phyloP scores from a whole-genome alignment of 2,329 filamentous ascomycete species.

The Cladosporium cucumerinum region DNA sequence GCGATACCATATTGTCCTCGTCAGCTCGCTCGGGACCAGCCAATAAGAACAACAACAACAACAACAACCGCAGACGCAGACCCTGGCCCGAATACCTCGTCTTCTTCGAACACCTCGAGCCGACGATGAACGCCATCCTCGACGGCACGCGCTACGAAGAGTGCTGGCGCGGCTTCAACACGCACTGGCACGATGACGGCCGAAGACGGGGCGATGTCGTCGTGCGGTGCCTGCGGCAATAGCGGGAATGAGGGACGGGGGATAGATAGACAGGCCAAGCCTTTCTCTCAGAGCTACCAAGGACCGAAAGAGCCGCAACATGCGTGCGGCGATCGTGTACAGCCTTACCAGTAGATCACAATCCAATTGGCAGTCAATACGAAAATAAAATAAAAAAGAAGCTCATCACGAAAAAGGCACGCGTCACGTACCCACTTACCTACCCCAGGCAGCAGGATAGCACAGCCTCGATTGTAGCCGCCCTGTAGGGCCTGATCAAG shows the following conservation, averaged over 20 bases:
- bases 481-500: not conserved
- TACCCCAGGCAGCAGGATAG: not conserved
- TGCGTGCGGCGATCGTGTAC: not conserved
- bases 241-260: not conserved
- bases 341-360: not conserved
- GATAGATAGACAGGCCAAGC: not conserved
- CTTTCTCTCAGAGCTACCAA: not conserved
- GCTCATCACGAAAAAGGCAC: not conserved
- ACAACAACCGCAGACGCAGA: conserved; percentile 15
- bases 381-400: not conserved
- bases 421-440: not conserved
- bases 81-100: conserved; percentile 47
- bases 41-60: conserved; percentile 8
- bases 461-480: not conserved
- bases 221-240: conserved; percentile 46
- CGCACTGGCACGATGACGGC: conserved; percentile 61
- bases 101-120: conserved; percentile 58
- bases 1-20: conserved; percentile 21
- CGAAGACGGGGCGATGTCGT: conserved; percentile 60
- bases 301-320: not conserved
- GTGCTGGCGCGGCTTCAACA: conserved; percentile 60
- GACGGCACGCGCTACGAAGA: conserved; percentile 50
- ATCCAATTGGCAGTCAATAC: not conserved
- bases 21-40: not conserved
- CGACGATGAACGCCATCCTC: conserved; percentile 44